phyloP scores from a whole-genome alignment of 2,329 filamentous ascomycete genomes.

The Fusarium avenaceum region DNA sequence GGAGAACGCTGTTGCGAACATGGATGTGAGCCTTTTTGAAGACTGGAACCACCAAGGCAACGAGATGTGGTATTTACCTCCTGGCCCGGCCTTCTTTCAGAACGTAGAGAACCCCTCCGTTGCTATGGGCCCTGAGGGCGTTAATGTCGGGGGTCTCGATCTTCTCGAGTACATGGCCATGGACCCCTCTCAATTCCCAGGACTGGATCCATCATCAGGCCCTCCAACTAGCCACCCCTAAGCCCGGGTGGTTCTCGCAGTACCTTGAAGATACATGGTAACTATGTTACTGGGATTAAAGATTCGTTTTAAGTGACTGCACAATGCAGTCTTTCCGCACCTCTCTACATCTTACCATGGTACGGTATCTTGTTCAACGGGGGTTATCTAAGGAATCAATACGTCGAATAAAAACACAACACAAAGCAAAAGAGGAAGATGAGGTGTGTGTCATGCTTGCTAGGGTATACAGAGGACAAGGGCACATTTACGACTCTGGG shows the following conservation, averaged over 20 bases:
- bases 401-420: not conserved
- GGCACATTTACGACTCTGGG: not conserved
- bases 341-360: not conserved
- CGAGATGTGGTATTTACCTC: constrained; percentile 77
- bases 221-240: constrained; percentile 41
- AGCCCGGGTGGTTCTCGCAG: not conserved
- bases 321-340: not conserved
- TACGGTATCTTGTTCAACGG: not conserved
- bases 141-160: constrained; percentile 76
- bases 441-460: not conserved
- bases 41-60: constrained; percentile 69
- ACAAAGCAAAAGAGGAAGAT: not conserved
- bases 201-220: constrained; percentile 49
- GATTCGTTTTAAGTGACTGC: not conserved
- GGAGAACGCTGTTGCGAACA: constrained; percentile 48
- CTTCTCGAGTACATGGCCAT: constrained; percentile 77
- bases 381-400: not conserved
- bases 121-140: constrained; percentile 75
- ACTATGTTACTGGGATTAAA: not conserved
- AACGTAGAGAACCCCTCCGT: constrained; percentile 72
- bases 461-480: not conserved
- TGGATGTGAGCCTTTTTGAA: constrained; percentile 62
- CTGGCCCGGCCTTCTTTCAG: constrained; percentile 74
- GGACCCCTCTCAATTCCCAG: constrained; percentile 62
- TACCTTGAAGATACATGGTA: not conserved